Evolutionary conservation across 2,329 filamentous ascomycete species (phyloP).

Genomic region (Ophiostoma tasmaniense): DNA sequence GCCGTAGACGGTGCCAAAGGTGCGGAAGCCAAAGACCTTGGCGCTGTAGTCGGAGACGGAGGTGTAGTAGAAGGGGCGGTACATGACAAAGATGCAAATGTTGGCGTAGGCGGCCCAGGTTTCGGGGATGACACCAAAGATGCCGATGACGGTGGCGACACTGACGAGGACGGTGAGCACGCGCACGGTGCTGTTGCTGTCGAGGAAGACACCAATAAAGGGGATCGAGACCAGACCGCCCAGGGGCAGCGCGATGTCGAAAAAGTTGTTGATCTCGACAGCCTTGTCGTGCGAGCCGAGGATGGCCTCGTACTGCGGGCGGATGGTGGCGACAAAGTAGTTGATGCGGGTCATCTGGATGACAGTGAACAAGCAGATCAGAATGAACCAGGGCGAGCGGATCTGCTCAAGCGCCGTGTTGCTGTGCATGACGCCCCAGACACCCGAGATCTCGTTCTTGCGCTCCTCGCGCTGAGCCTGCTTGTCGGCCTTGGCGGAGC

Average conservation of each 20-base stretch:
- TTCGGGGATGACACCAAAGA: constrained; percentile 65
- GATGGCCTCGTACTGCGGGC: constrained; percentile 71
- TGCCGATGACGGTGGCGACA: constrained; percentile 64
- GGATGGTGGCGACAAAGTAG: constrained; percentile 83
- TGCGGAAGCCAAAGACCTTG: constrained; percentile 87
- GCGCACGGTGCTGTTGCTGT: constrained; percentile 63
- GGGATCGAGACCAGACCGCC: constrained; percentile 80
- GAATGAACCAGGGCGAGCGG: constrained; percentile 69
- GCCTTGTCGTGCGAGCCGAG: constrained; percentile 55
- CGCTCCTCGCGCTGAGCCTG: constrained; percentile 60
- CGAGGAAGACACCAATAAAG: constrained; percentile 73
- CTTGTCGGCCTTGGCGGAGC: constrained; percentile 50
- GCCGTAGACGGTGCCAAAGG: constrained; percentile 91
- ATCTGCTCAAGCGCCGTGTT: constrained; percentile 65
- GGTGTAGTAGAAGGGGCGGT: constrained; percentile 85
- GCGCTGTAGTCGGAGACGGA: constrained; percentile 81
- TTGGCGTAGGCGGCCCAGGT: constrained; percentile 66
- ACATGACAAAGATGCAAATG: constrained; percentile 70
- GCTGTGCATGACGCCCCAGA: constrained; percentile 81
- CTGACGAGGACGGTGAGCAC: constrained; percentile 63
- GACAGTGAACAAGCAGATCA: constrained; percentile 74
- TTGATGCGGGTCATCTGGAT: constrained; percentile 77
- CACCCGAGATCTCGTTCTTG: constrained; percentile 62
- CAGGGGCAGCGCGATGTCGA: constrained; percentile 69
- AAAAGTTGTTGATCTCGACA: constrained; percentile 68